phyloP scores from a whole-genome alignment of 371 early-diverging fungal genomes.

The Apophysomyces elegans region DNA sequence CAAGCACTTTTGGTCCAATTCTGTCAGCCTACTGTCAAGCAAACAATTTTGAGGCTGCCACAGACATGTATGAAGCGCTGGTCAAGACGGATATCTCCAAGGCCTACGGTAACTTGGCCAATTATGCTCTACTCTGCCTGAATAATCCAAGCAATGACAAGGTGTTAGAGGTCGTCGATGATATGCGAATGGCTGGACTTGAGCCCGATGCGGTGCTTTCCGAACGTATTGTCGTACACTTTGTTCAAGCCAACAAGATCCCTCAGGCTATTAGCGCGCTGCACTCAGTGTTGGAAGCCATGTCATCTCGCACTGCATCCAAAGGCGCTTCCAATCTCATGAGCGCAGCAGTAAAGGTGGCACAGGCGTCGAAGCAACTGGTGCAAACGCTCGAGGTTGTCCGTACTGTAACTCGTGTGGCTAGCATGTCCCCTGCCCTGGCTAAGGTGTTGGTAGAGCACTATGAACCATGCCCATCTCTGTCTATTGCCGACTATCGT shows the following conservation, averaged over 20 bases:
- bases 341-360: constrained; percentile 11
- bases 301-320: constrained; percentile 28
- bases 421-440: not conserved
- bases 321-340: constrained; percentile 18
- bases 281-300: constrained; percentile 25
- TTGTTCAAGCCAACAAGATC: constrained; percentile 23
- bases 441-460: not conserved
- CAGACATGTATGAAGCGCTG: constrained; percentile 34
- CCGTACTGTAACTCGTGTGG: constrained; percentile 6
- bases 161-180: constrained; percentile 35
- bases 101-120: constrained; percentile 52
- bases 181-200: constrained; percentile 41
- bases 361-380: not conserved
- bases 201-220: constrained; percentile 48
- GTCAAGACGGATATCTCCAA: constrained; percentile 44
- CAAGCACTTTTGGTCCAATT: constrained; percentile 53
- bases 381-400: constrained; percentile 3
- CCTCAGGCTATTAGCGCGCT: constrained; percentile 35
- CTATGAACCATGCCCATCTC: constrained; percentile 1
- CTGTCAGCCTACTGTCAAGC: constrained; percentile 47
- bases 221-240: constrained; percentile 34
- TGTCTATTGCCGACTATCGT: constrained; percentile 17
- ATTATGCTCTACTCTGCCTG: constrained; percentile 49
- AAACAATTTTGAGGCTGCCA: constrained; percentile 28
- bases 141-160: constrained; percentile 19